Conservation (phyloP, 768 basidiomycete genomes). For the Suillus lakei region DNA sequence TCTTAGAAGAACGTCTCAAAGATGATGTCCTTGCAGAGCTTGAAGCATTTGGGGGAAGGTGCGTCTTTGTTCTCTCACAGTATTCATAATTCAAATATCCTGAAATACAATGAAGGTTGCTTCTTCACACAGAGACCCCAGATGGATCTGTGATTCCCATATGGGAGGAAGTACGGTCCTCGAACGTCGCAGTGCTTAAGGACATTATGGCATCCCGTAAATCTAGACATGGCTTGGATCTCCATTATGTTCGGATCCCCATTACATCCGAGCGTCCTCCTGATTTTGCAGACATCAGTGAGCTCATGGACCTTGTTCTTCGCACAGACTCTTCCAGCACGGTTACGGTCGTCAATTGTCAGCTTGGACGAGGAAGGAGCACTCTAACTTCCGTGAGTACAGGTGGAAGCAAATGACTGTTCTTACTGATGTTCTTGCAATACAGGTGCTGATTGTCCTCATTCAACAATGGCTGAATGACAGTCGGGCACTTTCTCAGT, state of each 20-base stretch:
- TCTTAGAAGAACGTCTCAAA: slow-evolving; percentile 87
- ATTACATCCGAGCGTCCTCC: slow-evolving; percentile 90
- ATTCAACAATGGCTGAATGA: slow-evolving; percentile 82
- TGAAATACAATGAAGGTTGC: slow-evolving; percentile 49
- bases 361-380: slow-evolving; percentile 91
- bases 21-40: slow-evolving; percentile 89
- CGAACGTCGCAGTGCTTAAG: slow-evolving; percentile 80
- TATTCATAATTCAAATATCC: slow-evolving; percentile 4
- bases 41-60: slow-evolving; percentile 83
- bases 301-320: slow-evolving; percentile 80
- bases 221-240: slow-evolving; percentile 52
- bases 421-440: slow-evolving; percentile 1
- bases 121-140: slow-evolving; percentile 87
- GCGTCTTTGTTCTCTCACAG: slow-evolving; percentile 16
- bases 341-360: slow-evolving; percentile 93
- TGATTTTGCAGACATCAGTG: slow-evolving; percentile 73
- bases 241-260: slow-evolving; percentile 85
- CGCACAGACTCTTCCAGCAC: slow-evolving; percentile 68
- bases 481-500: slow-evolving; percentile 34
- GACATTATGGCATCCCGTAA: slow-evolving; percentile 80
- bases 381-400: slow-evolving; percentile 81
- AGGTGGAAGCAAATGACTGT: background rate
- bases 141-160: slow-evolving; percentile 91
- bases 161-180: slow-evolving; percentile 86
- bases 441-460: slow-evolving; percentile 77